Percentiles rank a stretch among this genome's conserved stretches.
Conservation (phyloP, 1,284 basidiomycete genomes). For the Trametes sp. region DNA sequence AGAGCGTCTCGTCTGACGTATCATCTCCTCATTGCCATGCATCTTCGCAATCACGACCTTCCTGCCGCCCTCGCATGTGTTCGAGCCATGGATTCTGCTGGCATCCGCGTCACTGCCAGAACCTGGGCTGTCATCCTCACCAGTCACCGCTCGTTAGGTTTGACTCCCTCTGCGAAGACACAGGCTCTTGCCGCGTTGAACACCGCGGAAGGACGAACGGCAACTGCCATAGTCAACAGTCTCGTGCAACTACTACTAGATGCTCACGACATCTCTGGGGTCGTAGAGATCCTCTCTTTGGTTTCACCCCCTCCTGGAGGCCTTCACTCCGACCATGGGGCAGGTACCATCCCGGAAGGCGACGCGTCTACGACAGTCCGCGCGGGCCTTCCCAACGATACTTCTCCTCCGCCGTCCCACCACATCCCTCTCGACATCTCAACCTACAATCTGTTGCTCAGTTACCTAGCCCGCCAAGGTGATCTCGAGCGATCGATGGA, state of each 20-base stretch:
- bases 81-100: constrained; percentile 60
- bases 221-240: constrained; percentile 66
- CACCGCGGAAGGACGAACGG: constrained; percentile 45
- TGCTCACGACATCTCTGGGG: constrained; percentile 55
- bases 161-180: constrained; percentile 59
- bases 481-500: constrained; percentile 55
- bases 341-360: constrained; percentile 44
- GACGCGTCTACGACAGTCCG: constrained; percentile 25
- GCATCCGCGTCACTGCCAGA: constrained; percentile 57
- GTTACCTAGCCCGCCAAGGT: constrained; percentile 55
- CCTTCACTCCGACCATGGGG: constrained; percentile 37
- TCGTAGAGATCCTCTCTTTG: constrained; percentile 54
- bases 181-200: constrained; percentile 58
- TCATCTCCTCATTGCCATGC: constrained; percentile 68
- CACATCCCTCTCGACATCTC: constrained; percentile 47
- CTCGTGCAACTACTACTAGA: constrained; percentile 68
- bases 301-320: constrained; percentile 48
- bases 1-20: constrained; percentile 66
- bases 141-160: constrained; percentile 66
- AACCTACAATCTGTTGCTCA: constrained; percentile 72
- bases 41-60: constrained; percentile 73
- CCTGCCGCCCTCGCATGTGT: constrained; percentile 59
- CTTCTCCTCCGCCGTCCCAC: constrained; percentile 28
- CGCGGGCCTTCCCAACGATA: not conserved
- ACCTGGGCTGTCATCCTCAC: constrained; percentile 68